A percentile compares a stretch with the other conserved stretches of the same genome.
Evolutionary conservation across 129 eudicot species (phyloP).

Genomic region (Silybum marianum): DNA sequence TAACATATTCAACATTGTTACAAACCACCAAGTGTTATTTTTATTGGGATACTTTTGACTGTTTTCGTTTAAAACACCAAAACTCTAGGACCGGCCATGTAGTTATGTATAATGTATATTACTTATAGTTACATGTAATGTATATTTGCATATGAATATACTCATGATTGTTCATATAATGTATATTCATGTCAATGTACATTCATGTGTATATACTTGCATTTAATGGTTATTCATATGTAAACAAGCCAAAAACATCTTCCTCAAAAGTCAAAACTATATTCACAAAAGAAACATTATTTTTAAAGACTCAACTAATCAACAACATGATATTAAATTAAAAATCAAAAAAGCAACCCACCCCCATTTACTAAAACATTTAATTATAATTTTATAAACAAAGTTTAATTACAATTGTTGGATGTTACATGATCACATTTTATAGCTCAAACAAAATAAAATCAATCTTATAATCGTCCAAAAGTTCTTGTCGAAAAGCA

Average conservation of each 20-base stretch:
- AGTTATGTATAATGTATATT: too few species aligned
- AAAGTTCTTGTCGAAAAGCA: not conserved
- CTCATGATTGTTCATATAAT: not conserved
- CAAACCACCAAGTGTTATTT: too few species aligned
- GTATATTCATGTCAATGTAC: too few species aligned
- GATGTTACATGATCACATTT: conserved; percentile 23
- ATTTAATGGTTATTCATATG: not conserved
- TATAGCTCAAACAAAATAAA: conserved; percentile 25
- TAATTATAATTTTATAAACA: conserved; percentile 24
- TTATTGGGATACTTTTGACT: too few species aligned
- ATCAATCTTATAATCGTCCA: conserved; percentile 14
- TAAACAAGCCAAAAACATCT: not conserved
- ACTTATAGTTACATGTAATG: too few species aligned
- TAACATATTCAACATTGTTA: too few species aligned
- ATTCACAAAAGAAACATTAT: not conserved
- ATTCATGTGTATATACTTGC: too few species aligned
- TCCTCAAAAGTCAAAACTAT: not conserved
- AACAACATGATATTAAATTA: not conserved
- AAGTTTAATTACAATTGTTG: conserved; percentile 36
- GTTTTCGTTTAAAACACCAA: too few species aligned
- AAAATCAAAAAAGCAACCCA: not conserved
- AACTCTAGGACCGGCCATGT: too few species aligned
- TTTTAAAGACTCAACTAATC: not conserved
- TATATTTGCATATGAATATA: too few species aligned
- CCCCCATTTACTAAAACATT: not conserved